Conservation (phyloP, 768 basidiomycete genomes). For the Russula vinacea region DNA sequence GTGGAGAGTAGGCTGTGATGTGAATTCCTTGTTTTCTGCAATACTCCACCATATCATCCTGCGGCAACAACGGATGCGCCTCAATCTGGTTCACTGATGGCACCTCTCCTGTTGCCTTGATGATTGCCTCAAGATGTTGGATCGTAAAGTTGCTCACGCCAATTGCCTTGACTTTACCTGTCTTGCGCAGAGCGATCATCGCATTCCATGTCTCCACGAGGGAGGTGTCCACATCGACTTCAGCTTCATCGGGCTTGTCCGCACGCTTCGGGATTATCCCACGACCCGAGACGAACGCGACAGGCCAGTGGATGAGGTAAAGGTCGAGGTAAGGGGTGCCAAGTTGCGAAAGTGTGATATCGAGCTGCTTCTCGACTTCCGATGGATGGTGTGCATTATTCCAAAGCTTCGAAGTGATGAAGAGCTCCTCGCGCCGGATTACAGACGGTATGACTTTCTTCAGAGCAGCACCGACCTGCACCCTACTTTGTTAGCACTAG, state of each 20-base stretch:
- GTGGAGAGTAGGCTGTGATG: conserved; percentile 65
- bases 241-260: conserved; percentile 44
- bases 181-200: conserved; percentile 64
- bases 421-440: conserved; percentile 76
- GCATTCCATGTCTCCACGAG: conserved; percentile 85
- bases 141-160: conserved; percentile 84
- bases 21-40: conserved; percentile 69
- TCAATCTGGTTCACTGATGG: conserved; percentile 83
- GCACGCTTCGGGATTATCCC: conserved; percentile 53
- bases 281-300: conserved; percentile 57
- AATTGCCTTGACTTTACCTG: conserved; percentile 65
- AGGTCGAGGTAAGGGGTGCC: conserved; percentile 77
- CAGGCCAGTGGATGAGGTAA: conserved; percentile 81
- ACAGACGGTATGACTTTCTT: conserved; percentile 75
- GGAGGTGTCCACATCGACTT: conserved; percentile 55
- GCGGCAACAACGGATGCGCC: conserved; percentile 75
- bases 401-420: conserved; percentile 83
- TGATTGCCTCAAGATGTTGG: conserved; percentile 61
- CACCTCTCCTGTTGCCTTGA: conserved; percentile 64
- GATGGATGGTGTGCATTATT: conserved; percentile 67
- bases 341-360: conserved; percentile 70
- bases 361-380: conserved; percentile 67
- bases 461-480: conserved; percentile 59
- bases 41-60: conserved; percentile 68
- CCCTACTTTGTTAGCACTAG: background rate